These are phyloP conservation scores for Lineolata rhizophorae DNA, from an alignment of 495 filamentous ascomycete species.

Conservation along the genomic window DNA sequence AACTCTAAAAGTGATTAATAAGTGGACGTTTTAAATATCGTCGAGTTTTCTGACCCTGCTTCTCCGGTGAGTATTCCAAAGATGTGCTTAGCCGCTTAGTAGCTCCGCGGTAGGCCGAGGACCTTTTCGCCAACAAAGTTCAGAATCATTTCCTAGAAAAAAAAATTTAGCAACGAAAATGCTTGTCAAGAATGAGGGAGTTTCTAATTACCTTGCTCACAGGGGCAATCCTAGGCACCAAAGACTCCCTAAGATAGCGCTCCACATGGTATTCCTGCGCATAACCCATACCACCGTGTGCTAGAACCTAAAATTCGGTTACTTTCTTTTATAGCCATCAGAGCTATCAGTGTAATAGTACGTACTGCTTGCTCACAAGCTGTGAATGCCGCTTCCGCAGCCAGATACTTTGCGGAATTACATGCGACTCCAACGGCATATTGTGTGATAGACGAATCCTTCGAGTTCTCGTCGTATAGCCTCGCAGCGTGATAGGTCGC, in stretches of 20 bases:
- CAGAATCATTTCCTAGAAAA: conserved; percentile 47
- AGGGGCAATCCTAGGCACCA: conserved; percentile 55
- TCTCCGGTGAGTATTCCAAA: no score
- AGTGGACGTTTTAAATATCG: no score
- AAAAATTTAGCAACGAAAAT: conserved; percentile 1
- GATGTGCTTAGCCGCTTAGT: no score
- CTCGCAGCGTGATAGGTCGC: conserved; percentile 58
- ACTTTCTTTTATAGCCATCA: no score
- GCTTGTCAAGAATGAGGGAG: not conserved
- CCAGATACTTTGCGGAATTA: conserved; percentile 60
- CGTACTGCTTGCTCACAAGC: conserved; percentile 51
- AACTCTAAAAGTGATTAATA: no score
- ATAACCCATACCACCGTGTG: conserved; percentile 59
- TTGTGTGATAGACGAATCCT: conserved; percentile 31
- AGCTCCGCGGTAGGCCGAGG: conserved; percentile 32
- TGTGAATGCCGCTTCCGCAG: conserved; percentile 54
- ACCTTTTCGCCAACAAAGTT: conserved; percentile 61
- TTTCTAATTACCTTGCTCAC: conserved; percentile 32
- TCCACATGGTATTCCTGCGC: conserved; percentile 64
- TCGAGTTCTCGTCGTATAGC: conserved; percentile 38
- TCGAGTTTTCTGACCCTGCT: no score
- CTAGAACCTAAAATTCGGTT: conserved; percentile 23
- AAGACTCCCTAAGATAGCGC: conserved; percentile 48
- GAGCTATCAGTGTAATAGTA: no score
- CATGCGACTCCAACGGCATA: conserved; percentile 47